phyloP scores from a whole-genome alignment of 495 filamentous ascomycete species.

The Umbilicaria muhlenbergii region DNA sequence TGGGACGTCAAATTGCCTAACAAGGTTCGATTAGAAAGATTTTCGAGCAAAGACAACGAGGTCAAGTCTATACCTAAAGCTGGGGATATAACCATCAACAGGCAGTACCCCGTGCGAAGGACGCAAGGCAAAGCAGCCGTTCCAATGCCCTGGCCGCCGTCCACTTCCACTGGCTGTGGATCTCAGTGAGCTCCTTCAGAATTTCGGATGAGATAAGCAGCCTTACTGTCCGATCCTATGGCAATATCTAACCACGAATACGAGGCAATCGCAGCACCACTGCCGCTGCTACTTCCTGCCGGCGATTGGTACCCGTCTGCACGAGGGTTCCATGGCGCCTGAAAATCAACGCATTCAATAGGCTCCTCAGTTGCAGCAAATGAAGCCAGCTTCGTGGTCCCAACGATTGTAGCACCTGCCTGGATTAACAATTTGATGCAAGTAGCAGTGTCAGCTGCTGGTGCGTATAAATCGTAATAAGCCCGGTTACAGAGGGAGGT shows the following conservation, averaged over 20 bases:
- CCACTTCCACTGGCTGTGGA: conserved; percentile 1
- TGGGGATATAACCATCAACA: conserved; percentile 2
- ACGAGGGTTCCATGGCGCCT: conserved; percentile 34
- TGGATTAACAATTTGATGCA: background rate
- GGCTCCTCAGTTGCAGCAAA: conserved; percentile 9
- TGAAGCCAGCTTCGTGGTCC: background rate
- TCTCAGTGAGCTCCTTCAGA: too few species aligned
- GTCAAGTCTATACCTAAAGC: background rate
- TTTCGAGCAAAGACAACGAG: background rate
- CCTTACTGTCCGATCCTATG: conserved; percentile 24
- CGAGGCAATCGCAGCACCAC: conserved; percentile 26
- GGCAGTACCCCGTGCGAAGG: conserved; percentile 6
- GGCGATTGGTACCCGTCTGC: conserved; percentile 38
- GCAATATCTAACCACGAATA: conserved; percentile 38
- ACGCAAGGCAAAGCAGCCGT: conserved; percentile 14
- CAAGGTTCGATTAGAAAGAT: too few species aligned
- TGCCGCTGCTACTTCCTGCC: conserved; percentile 25
- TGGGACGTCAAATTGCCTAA: too few species aligned
- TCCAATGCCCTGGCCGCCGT: conserved; percentile 10
- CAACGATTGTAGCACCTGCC: background rate
- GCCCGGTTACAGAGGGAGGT: conserved; percentile 2
- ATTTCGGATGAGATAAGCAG: background rate
- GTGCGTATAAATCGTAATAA: conserved; percentile 2
- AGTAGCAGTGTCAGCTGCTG: background rate
- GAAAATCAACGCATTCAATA: conserved; percentile 15